phyloP scores from a whole-genome alignment of 2,329 filamentous ascomycete species.

The Fusarium piperis region DNA sequence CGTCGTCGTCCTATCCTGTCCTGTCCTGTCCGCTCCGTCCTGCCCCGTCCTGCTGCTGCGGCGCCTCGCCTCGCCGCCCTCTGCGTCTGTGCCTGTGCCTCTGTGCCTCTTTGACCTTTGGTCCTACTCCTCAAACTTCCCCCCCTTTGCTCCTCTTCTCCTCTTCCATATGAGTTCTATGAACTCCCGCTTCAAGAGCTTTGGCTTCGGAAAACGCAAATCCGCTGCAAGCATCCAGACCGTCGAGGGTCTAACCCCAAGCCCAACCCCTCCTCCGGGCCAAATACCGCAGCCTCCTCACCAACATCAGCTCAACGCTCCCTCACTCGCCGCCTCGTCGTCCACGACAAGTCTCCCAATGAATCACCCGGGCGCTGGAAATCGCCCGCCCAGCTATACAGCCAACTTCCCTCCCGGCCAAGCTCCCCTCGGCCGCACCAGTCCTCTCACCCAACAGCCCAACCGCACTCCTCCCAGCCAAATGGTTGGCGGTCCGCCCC shows the following conservation, averaged over 20 bases:
- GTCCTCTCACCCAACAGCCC: conserved; percentile 58
- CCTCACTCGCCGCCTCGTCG: conserved; percentile 52
- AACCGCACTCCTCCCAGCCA: conserved; percentile 67
- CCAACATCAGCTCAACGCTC: conserved; percentile 51
- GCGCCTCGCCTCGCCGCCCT: conserved; percentile 34
- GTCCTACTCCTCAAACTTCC: conserved; percentile 42
- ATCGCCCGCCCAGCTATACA: conserved; percentile 72
- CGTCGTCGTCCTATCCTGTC: conserved; percentile 23
- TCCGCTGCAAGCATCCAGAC: conserved; percentile 69
- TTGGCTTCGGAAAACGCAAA: conserved; percentile 85
- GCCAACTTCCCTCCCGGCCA: conserved; percentile 62
- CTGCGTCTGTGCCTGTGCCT: conserved; percentile 23
- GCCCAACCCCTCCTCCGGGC: conserved; percentile 50
- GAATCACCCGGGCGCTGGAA: conserved; percentile 69
- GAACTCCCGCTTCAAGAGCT: conserved; percentile 81
- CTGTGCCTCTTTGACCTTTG: conserved; percentile 36
- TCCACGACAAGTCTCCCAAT: conserved; percentile 64
- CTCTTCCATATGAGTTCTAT: conserved; percentile 74
- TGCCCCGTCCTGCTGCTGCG: conserved; percentile 30
- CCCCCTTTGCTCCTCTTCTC: conserved; percentile 40
- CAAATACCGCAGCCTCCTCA: conserved; percentile 64
- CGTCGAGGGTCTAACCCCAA: conserved; percentile 52
- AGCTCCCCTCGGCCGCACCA: conserved; percentile 63
- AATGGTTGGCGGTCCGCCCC: conserved; percentile 71
- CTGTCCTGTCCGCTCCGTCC: conserved; percentile 25